Evolutionary conservation across 1,139 yeast genomes (phyloP).

Genomic region (Nakaseomyces uthaithaninus): DNA sequence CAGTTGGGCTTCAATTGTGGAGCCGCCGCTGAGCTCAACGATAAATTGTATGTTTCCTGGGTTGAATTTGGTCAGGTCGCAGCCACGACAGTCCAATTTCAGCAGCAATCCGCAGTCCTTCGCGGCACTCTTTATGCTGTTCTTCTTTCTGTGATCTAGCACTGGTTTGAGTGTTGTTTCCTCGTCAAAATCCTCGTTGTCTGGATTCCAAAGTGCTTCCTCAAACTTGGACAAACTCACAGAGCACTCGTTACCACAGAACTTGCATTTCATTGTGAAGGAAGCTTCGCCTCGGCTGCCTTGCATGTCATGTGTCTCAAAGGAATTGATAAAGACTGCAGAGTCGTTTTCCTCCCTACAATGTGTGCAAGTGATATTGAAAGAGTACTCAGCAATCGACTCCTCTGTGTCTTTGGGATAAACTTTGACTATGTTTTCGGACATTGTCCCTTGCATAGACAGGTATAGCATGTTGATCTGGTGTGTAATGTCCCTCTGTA

Average conservation of each 20-base stretch:
- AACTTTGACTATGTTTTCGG: constrained; percentile 26
- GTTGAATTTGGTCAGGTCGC: constrained; percentile 60
- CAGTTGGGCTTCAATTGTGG: constrained; percentile 44
- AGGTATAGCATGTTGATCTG: constrained; percentile 24
- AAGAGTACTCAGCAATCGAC: constrained; percentile 65
- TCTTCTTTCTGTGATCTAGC: constrained; percentile 19
- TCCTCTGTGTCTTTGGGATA: constrained; percentile 51
- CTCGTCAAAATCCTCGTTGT: constrained; percentile 11
- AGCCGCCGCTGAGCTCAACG: constrained; percentile 24
- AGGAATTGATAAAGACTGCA: constrained; percentile 61
- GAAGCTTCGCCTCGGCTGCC: constrained; percentile 82
- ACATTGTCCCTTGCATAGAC: constrained; percentile 21
- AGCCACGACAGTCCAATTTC: constrained; percentile 78
- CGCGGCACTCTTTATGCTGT: constrained; percentile 29
- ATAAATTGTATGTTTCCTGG: constrained; percentile 36
- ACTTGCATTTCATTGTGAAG: constrained; percentile 64
- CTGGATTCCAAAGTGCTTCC: constrained; percentile 26
- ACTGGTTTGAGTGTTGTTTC: background rate
- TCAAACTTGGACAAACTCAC: constrained; percentile 23
- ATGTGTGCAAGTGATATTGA: constrained; percentile 63
- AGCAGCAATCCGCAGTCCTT: constrained; percentile 41
- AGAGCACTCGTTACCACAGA: constrained; percentile 30
- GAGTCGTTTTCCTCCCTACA: constrained; percentile 77
- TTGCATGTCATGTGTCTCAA: constrained; percentile 44
- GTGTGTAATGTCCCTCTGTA: background rate